phyloP scores from a whole-genome alignment of 352 stramenopile species.

The Phytophthora ramorum region DNA sequence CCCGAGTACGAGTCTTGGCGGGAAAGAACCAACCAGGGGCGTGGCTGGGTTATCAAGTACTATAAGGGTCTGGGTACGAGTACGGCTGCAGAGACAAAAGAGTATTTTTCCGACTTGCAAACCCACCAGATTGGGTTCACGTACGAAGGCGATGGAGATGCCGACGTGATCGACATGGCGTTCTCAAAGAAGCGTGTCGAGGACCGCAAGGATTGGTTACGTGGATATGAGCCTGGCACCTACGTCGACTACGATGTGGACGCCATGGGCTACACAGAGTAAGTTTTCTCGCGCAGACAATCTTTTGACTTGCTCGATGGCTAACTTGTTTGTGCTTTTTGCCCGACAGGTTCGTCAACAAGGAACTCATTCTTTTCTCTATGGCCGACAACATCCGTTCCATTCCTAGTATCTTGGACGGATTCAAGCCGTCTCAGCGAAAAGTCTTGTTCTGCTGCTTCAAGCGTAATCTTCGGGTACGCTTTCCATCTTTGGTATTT shows the following conservation, averaged over 20 bases:
- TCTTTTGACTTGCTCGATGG: background rate
- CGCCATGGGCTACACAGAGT: constrained; percentile 94
- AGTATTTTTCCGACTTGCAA: constrained; percentile 97
- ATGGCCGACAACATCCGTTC: constrained; percentile 98
- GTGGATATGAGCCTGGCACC: constrained; percentile 82
- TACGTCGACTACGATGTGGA: constrained; percentile 94
- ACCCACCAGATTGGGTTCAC: constrained; percentile 95
- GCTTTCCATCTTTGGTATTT: constrained; percentile 42
- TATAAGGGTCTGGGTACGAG: constrained; percentile 99
- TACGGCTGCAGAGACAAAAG: constrained; percentile 95
- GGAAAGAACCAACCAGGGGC: constrained; percentile 85
- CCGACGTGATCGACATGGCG: constrained; percentile 96
- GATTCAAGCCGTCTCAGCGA: constrained; percentile 98
- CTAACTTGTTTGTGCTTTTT: constrained; percentile 18
- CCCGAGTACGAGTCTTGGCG: constrained; percentile 97
- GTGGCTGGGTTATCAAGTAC: constrained; percentile 98
- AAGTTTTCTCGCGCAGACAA: constrained; percentile 21
- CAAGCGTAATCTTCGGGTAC: constrained; percentile 96
- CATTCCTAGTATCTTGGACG: constrained; percentile 96
- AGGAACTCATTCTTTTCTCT: constrained; percentile 98
- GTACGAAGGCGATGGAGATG: constrained; percentile 91
- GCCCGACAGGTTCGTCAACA: constrained; percentile 94
- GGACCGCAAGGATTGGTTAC: constrained; percentile 97
- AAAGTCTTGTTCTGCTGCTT: constrained; percentile 99
- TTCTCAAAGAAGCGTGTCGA: constrained; percentile 97